These are phyloP conservation scores for Termitomyces sp. DNA, from an alignment of 1,284 basidiomycete species.

Conservation along the genomic window DNA sequence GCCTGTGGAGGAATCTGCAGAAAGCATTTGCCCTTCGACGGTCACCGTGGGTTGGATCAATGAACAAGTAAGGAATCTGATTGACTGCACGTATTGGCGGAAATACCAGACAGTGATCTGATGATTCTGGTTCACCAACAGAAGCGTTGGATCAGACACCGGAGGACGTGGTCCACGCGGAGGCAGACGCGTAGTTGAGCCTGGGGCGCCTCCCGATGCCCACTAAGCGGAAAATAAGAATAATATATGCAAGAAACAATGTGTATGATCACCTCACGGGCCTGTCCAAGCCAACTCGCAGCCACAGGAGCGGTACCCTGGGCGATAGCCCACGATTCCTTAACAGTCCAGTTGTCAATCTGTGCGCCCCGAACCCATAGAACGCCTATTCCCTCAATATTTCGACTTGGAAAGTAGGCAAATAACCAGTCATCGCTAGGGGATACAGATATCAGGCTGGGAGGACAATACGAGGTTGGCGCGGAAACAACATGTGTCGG, in stretches of 20 bases:
- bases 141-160: constrained; percentile 43
- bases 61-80: constrained; percentile 47
- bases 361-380: constrained; percentile 56
- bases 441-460: constrained; percentile 55
- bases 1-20: constrained; percentile 29
- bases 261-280: constrained; percentile 50
- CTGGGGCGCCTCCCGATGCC: constrained; percentile 35
- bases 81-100: constrained; percentile 33
- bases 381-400: constrained; percentile 53
- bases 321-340: constrained; percentile 52
- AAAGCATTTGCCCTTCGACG: constrained; percentile 30
- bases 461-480: constrained; percentile 51
- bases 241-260: not conserved
- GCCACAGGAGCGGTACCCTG: constrained; percentile 53
- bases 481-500: constrained; percentile 44
- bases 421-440: constrained; percentile 62
- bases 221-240: constrained; percentile 36
- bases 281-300: constrained; percentile 54
- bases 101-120: constrained; percentile 46
- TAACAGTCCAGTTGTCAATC: constrained; percentile 58
- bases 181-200: constrained; percentile 43
- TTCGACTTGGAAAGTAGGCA: constrained; percentile 64
- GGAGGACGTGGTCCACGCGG: constrained; percentile 48
- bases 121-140: constrained; percentile 56
- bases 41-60: constrained; percentile 34